phyloP scores from a whole-genome alignment of 345 rosid genomes.

The Angophora floribunda region DNA sequence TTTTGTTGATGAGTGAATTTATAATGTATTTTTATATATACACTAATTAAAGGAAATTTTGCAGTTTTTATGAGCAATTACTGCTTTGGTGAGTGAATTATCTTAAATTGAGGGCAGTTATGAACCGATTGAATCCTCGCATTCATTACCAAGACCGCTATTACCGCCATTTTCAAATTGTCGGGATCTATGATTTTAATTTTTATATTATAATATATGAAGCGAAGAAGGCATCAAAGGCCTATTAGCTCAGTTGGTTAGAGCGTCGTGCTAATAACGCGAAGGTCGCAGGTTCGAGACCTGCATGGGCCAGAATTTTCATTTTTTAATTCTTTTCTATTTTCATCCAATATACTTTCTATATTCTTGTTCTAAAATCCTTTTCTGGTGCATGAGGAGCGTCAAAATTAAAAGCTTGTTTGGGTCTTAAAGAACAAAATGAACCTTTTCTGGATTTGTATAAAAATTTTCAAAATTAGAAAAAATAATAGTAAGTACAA shows the following conservation, averaged over 20 bases:
- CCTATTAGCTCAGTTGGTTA: constrained; percentile 53
- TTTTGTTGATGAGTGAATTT: background rate
- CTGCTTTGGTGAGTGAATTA: background rate
- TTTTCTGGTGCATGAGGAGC: background rate
- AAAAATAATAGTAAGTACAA: too few species aligned
- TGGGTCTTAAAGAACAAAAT: too few species aligned
- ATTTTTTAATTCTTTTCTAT: background rate
- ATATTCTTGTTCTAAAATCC: background rate
- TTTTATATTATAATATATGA: fast-evolving
- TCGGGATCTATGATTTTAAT: background rate
- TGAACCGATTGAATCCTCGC: background rate
- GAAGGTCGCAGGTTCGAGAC: constrained; percentile 68
- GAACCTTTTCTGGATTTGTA: background rate
- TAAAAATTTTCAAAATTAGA: background rate
- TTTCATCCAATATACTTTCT: background rate
- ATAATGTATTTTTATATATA: too few species aligned
- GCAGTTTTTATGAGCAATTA: background rate
- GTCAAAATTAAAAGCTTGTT: background rate
- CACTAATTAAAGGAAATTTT: background rate
- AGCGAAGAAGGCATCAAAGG: fast-evolving
- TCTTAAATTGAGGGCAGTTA: background rate
- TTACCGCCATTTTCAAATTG: background rate
- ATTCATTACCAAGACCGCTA: background rate
- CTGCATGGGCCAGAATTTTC: constrained; percentile 26
- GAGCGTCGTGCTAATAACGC: constrained; percentile 97